These are phyloP conservation scores for Penicillium verhagenii DNA, from an alignment of 495 filamentous ascomycete species.

Conservation along the genomic window DNA sequence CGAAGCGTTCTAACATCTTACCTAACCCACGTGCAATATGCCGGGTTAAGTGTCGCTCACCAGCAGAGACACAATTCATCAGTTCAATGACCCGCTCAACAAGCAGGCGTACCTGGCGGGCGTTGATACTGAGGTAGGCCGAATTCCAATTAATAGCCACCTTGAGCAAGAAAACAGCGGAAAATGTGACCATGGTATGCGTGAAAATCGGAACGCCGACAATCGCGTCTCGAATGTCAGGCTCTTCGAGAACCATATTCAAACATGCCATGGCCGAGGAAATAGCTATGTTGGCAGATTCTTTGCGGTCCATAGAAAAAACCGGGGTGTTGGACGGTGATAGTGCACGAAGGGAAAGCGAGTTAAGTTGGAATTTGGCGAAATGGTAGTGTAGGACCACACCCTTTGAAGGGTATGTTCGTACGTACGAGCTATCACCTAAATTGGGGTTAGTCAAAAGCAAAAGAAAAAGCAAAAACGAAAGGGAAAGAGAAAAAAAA, in stretches of 20 bases:
- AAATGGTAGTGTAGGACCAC: slow-evolving; percentile 62
- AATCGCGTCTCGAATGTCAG: slow-evolving; percentile 57
- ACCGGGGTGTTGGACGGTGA: slow-evolving; percentile 48
- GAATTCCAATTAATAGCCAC: slow-evolving; percentile 56
- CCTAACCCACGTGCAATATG: slow-evolving; percentile 53
- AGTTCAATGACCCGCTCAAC: slow-evolving; percentile 52
- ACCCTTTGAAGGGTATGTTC: slow-evolving; percentile 58
- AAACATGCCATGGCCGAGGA: slow-evolving; percentile 56
- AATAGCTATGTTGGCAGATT: slow-evolving; percentile 56
- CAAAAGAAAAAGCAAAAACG: slow-evolving; percentile 6
- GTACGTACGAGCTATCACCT: slow-evolving; percentile 53
- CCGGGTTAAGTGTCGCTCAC: slow-evolving; percentile 52
- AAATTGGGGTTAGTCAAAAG: slow-evolving; percentile 2
- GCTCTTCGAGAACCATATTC: slow-evolving; percentile 54
- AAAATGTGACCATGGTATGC: slow-evolving; percentile 63
- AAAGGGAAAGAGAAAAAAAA: too few relatives aligned
- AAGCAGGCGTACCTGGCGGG: slow-evolving; percentile 44
- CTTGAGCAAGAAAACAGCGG: slow-evolving; percentile 56
- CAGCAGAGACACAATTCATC: slow-evolving; percentile 51
- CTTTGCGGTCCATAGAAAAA: slow-evolving; percentile 55
- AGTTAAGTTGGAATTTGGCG: slow-evolving; percentile 60
- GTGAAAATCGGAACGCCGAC: slow-evolving; percentile 58
- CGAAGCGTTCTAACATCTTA: slow-evolving; percentile 51
- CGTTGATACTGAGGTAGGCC: slow-evolving; percentile 43
- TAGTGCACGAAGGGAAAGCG: slow-evolving; percentile 54